A percentile compares a stretch with the other conserved stretches of the same genome.
These are phyloP conservation scores for Emydomyces testavorans DNA, from an alignment of 2,329 filamentous ascomycete species.

Conservation along the genomic window DNA sequence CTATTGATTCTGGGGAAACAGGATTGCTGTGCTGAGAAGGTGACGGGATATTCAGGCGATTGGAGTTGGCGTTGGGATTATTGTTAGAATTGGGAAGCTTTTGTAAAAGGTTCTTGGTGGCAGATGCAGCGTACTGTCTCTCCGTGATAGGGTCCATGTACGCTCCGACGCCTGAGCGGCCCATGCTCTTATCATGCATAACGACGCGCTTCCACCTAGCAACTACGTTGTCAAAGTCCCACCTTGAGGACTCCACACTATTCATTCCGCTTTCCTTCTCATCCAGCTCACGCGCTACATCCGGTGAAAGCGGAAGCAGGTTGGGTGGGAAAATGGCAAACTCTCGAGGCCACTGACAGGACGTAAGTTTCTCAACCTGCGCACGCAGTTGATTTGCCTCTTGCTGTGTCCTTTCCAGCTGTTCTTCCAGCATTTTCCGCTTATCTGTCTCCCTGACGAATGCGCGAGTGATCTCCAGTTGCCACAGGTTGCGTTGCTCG, in stretches of 20 bases:
- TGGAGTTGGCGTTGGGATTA: not conserved
- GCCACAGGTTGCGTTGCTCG: slow-evolving; percentile 40
- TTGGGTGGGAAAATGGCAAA: slow-evolving; percentile 40
- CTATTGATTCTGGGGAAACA: slow-evolving; percentile 6
- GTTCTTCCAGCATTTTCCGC: slow-evolving; percentile 34
- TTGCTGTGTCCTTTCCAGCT: slow-evolving; percentile 36
- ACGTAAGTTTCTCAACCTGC: slow-evolving; percentile 37
- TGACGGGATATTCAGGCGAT: slow-evolving; percentile 8
- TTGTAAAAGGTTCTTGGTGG: slow-evolving; percentile 4
- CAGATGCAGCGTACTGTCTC: slow-evolving; percentile 4
- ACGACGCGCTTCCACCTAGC: slow-evolving; percentile 40
- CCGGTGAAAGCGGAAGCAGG: slow-evolving; percentile 31
- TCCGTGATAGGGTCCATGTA: slow-evolving; percentile 8
- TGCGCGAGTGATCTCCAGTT: slow-evolving; percentile 38
- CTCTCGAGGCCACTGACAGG: slow-evolving; percentile 40
- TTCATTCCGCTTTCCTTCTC: slow-evolving; percentile 26
- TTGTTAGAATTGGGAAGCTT: slow-evolving; percentile 3
- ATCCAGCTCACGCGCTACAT: slow-evolving; percentile 30
- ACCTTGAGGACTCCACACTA: slow-evolving; percentile 28
- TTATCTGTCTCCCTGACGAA: slow-evolving; percentile 37
- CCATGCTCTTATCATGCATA: slow-evolving; percentile 36
- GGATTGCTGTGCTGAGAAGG: slow-evolving; percentile 10
- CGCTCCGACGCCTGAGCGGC: slow-evolving; percentile 19
- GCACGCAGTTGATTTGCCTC: slow-evolving; percentile 40
- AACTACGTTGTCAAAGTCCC: slow-evolving; percentile 40